Evolutionary conservation across 108 stramenopile genomes (phyloP).

Genomic region (Conticribra weissflogii): DNA sequence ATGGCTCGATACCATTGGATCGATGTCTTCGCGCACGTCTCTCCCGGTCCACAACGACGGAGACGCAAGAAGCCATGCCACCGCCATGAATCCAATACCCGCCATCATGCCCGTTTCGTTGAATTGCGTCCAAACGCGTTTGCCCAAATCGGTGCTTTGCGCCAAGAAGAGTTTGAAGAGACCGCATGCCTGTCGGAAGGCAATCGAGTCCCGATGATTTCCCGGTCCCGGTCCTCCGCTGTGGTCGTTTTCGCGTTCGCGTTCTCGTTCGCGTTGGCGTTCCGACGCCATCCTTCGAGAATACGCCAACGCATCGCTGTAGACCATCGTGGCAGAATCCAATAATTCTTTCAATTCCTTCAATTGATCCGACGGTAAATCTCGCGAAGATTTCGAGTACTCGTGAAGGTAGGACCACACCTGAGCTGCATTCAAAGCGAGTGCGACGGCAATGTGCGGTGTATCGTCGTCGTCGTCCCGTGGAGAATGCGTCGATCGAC

Average conservation of each 20-base stretch:
- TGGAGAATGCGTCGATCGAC: background rate
- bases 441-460: constrained; percentile 56
- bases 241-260: background rate
- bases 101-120: constrained; percentile 76
- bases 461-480: constrained; percentile 11
- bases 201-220: constrained; percentile 54
- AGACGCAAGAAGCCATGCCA: constrained; percentile 47
- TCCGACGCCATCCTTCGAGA: constrained; percentile 5
- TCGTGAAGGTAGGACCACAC: constrained; percentile 81
- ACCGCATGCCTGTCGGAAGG: constrained; percentile 67
- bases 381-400: constrained; percentile 71
- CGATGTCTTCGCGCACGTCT: constrained; percentile 25
- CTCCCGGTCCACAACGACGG: constrained; percentile 39
- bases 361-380: constrained; percentile 57
- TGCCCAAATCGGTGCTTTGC: constrained; percentile 77
- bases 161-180: constrained; percentile 76
- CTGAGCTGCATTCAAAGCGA: constrained; percentile 89
- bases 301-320: constrained; percentile 55
- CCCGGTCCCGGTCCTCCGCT: background rate
- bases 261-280: no score
- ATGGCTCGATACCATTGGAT: constrained; percentile 8
- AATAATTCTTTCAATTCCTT: constrained; percentile 61
- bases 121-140: constrained; percentile 87
- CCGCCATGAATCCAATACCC: constrained; percentile 57
- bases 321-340: constrained; percentile 59